Evolutionary conservation across 2,329 filamentous ascomycete species (phyloP).

Genomic region (Trichoderma citrinoviride): DNA sequence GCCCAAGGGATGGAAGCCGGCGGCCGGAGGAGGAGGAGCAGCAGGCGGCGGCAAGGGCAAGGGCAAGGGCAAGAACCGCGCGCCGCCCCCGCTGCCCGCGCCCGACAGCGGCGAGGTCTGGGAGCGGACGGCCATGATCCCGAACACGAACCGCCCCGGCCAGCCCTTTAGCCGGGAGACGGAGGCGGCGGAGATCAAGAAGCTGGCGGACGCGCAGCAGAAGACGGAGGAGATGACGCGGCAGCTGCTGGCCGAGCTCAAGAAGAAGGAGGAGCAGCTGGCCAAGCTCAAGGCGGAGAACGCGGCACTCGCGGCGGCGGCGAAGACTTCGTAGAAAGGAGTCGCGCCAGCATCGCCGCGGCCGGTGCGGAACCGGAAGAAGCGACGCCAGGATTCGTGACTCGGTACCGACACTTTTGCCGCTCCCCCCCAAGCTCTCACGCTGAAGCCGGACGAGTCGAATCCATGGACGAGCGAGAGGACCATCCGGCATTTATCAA

Average conservation of each 20-base stretch:
- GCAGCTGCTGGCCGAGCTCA: slow-evolving; percentile 59
- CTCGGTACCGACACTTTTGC: not conserved
- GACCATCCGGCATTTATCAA: not conserved
- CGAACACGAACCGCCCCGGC: slow-evolving; percentile 61
- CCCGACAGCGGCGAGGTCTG: slow-evolving; percentile 51
- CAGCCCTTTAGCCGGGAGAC: slow-evolving; percentile 73
- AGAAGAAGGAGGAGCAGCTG: slow-evolving; percentile 62
- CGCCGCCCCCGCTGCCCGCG: slow-evolving; percentile 39
- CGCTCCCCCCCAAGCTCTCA: not conserved
- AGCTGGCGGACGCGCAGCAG: slow-evolving; percentile 60
- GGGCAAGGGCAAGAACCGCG: slow-evolving; percentile 45
- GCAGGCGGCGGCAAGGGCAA: slow-evolving; percentile 51
- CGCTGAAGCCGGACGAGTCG: not conserved
- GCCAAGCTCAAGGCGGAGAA: slow-evolving; percentile 60
- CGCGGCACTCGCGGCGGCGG: slow-evolving; percentile 46
- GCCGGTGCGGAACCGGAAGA: slow-evolving; percentile 1
- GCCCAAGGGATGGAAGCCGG: slow-evolving; percentile 43
- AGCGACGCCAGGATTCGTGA: slow-evolving; percentile 1
- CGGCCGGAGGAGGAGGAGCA: slow-evolving; percentile 44
- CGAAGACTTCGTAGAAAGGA: slow-evolving; percentile 22
- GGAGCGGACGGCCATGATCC: slow-evolving; percentile 72
- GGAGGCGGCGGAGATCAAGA: slow-evolving; percentile 61
- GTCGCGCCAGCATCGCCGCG: not conserved
- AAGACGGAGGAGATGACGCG: slow-evolving; percentile 61
- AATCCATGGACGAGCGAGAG: not conserved